These are phyloP conservation scores for Neonectria faginata DNA, from an alignment of 2,329 filamentous ascomycete genomes.

Conservation along the genomic window DNA sequence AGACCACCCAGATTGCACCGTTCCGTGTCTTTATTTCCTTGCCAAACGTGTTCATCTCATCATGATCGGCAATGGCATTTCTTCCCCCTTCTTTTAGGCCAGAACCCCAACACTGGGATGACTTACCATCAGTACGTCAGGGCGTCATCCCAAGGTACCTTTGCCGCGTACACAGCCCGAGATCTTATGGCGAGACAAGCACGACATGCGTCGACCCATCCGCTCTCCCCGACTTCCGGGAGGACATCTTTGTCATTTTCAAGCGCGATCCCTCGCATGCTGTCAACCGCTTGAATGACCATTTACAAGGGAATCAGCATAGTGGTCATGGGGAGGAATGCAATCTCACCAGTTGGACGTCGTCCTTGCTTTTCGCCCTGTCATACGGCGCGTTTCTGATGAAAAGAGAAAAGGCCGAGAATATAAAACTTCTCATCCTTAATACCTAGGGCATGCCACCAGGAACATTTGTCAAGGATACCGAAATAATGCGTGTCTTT, in stretches of 20 bases:
- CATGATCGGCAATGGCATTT: no score
- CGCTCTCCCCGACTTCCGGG: neutral
- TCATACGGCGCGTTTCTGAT: neutral
- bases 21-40: no score
- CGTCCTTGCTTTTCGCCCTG: neutral
- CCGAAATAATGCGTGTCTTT: neutral
- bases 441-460: neutral
- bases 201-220: neutral
- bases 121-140: neutral
- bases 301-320: neutral
- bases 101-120: neutral
- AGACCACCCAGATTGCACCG: no score
- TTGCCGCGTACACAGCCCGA: neutral
- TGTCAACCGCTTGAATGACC: neutral
- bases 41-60: no score
- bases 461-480: conserved; percentile 1
- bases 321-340: neutral
- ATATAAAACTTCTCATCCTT: neutral
- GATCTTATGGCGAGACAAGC: neutral
- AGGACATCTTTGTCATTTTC: neutral
- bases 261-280: neutral
- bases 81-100: no score
- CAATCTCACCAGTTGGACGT: conserved; percentile 7
- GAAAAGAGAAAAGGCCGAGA: accelerated
- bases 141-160: neutral